Conservation (phyloP, 2,329 filamentous ascomycete species). For the Polytolypa hystricis region DNA sequence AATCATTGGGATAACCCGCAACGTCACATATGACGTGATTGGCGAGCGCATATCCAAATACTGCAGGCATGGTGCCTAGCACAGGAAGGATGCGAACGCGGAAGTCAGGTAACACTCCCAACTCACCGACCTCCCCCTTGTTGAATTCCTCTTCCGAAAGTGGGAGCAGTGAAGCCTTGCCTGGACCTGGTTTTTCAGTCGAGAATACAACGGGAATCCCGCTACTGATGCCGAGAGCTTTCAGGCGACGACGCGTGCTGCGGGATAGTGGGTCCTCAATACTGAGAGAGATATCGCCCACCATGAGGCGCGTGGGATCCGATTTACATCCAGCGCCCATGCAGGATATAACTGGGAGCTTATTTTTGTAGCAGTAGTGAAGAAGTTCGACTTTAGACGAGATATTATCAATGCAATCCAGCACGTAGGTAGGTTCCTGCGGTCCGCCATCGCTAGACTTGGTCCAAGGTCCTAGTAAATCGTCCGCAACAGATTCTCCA, state of each 20-base stretch:
- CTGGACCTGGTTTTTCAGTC: constrained; percentile 76
- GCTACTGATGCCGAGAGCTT: constrained; percentile 62
- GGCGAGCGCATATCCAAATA: constrained; percentile 83
- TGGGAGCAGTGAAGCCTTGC: constrained; percentile 81
- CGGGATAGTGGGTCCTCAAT: constrained; percentile 83
- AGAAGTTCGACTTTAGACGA: constrained; percentile 88
- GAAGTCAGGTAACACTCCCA: constrained; percentile 85
- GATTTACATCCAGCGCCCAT: constrained; percentile 98
- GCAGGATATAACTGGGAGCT: constrained; percentile 74
- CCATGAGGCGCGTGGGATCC: constrained; percentile 67
- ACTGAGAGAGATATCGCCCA: constrained; percentile 81
- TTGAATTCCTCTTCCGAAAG: constrained; percentile 77
- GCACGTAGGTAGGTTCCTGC: constrained; percentile 68
- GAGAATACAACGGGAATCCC: constrained; percentile 91
- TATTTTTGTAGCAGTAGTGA: constrained; percentile 71
- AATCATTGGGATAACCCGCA: constrained; percentile 64
- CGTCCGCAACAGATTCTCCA: constrained; percentile 52
- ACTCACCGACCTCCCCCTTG: constrained; percentile 74
- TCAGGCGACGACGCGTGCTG: constrained; percentile 68
- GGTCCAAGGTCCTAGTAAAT: constrained; percentile 57
- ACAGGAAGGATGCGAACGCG: constrained; percentile 90
- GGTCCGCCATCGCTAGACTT: constrained; percentile 32
- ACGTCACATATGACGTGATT: constrained; percentile 86
- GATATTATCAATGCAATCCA: constrained; percentile 98
- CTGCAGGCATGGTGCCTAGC: constrained; percentile 89